Evolutionary conservation across 192 early-diverging fungal genomes (phyloP).

Genomic region (Rhizoclosmatium globosum): DNA sequence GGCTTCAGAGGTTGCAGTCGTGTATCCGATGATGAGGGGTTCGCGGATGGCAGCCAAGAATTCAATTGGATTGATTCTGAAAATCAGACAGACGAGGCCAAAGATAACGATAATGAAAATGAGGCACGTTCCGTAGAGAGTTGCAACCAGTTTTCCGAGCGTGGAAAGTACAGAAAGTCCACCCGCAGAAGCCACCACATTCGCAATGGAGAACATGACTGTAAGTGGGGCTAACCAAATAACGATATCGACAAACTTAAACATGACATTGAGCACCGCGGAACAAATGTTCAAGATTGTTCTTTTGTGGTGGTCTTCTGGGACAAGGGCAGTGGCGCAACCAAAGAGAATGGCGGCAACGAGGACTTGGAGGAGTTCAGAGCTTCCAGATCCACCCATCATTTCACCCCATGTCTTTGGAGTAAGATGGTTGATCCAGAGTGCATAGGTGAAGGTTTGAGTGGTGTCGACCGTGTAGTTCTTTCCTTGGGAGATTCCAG

Average conservation of each 20-base stretch:
- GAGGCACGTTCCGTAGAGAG: constrained; percentile 65
- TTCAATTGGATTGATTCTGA: constrained; percentile 60
- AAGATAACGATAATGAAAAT: constrained; percentile 66
- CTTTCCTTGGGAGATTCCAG: constrained; percentile 37
- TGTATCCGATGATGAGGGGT: constrained; percentile 77
- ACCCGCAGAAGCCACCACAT: constrained; percentile 63
- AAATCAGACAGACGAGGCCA: constrained; percentile 64
- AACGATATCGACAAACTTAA: constrained; percentile 56
- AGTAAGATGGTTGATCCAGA: constrained; percentile 65
- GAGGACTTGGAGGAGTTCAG: constrained; percentile 63
- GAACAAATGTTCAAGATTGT: constrained; percentile 63
- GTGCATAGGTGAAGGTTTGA: constrained; percentile 57
- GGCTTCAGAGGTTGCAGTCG: constrained; percentile 77
- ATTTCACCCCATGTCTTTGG: constrained; percentile 62
- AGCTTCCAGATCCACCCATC: constrained; percentile 55
- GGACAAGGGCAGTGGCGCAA: constrained; percentile 45
- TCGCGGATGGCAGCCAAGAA: constrained; percentile 60
- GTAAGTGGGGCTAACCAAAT: constrained; percentile 65
- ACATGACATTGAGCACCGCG: constrained; percentile 68
- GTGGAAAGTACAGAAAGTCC: constrained; percentile 63
- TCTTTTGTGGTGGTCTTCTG: constrained; percentile 33
- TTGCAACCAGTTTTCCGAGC: constrained; percentile 73
- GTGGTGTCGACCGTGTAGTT: constrained; percentile 20
- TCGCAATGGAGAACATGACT: constrained; percentile 70
- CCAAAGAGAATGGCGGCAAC: constrained; percentile 75